Conservation (phyloP, 441 rosid species). For the Croton laevigatus region DNA sequence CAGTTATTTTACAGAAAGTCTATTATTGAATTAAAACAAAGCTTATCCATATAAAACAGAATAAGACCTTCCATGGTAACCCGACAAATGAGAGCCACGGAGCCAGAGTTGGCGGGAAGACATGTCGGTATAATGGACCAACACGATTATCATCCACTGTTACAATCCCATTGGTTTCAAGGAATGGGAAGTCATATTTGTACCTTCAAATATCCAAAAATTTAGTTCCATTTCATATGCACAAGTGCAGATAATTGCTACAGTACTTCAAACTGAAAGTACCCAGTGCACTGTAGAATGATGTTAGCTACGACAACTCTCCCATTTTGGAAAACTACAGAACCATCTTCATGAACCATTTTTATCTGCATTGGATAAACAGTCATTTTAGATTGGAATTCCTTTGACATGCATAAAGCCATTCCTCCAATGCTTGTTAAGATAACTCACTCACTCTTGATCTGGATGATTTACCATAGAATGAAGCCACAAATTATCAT, state of each 20-base stretch:
- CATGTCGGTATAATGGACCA: conserved; percentile 66
- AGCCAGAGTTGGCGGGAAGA: conserved; percentile 64
- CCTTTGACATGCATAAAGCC: conserved; percentile 4
- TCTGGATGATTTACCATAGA: conserved; percentile 54
- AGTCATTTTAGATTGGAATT: conserved; percentile 21
- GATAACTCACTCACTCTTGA: conserved; percentile 9
- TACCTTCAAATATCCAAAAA: conserved; percentile 36
- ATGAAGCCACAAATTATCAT: conserved; percentile 63
- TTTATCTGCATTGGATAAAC: conserved; percentile 50
- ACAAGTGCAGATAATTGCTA: not conserved
- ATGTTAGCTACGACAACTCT: conserved; percentile 46
- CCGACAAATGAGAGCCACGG: conserved; percentile 79
- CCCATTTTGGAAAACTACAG: conserved; percentile 54
- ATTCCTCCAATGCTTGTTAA: not conserved
- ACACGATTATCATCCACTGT: conserved; percentile 66
- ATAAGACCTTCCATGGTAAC: conserved; percentile 60
- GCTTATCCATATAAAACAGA: conserved; percentile 5
- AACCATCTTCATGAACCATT: conserved; percentile 46
- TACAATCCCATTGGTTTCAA: conserved; percentile 50
- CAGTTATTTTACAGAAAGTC: too few relatives aligned
- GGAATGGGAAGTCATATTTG: conserved; percentile 63
- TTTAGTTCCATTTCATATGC: not conserved
- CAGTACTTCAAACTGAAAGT: conserved; percentile 13
- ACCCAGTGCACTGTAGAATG: conserved; percentile 82
- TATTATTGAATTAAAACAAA: not conserved